These are phyloP conservation scores for Panus rudis DNA, from an alignment of 768 basidiomycete species.

Conservation along the genomic window DNA sequence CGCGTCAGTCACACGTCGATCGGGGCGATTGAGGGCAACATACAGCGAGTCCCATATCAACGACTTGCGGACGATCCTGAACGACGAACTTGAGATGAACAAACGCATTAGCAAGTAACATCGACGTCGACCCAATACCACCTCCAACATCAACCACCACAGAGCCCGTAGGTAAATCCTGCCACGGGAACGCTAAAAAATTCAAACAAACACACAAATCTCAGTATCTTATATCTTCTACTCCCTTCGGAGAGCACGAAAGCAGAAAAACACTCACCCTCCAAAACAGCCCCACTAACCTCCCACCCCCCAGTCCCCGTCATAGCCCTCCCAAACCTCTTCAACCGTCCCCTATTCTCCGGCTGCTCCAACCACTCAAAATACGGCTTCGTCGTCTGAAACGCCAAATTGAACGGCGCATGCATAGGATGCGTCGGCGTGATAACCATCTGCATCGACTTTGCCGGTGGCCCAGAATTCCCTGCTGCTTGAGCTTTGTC, in stretches of 20 bases:
- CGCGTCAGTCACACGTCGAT: neutral
- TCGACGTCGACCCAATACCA: slow-evolving; percentile 51
- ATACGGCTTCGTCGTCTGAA: slow-evolving; percentile 40
- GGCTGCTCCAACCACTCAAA: slow-evolving; percentile 73
- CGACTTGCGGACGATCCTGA: slow-evolving; percentile 52
- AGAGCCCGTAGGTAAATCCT: slow-evolving; percentile 39
- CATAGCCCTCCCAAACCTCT: slow-evolving; percentile 74
- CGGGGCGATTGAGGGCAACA: neutral
- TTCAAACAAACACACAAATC: too few relatives aligned
- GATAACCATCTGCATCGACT: slow-evolving; percentile 2
- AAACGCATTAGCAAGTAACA: slow-evolving; percentile 36
- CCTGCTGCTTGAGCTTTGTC: too few relatives aligned
- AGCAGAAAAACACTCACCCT: slow-evolving; percentile 12
- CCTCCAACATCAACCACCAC: slow-evolving; percentile 65
- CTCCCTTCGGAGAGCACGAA: neutral
- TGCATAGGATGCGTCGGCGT: slow-evolving; percentile 31
- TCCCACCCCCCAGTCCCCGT: slow-evolving; percentile 68
- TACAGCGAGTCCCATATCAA: slow-evolving; percentile 38
- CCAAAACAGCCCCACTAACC: slow-evolving; percentile 25
- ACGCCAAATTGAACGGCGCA: slow-evolving; percentile 70
- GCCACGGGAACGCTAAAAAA: slow-evolving; percentile 51
- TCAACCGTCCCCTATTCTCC: slow-evolving; percentile 37
- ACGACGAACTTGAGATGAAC: slow-evolving; percentile 43
- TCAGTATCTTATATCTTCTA: slow-evolving; percentile 1
- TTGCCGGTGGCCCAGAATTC: slow-evolving; percentile 3